Evolutionary conservation across 441 rosid genomes (phyloP), one percentile per base, ranked within the genome.

Genomic region (Hura crepitans): DNA sequence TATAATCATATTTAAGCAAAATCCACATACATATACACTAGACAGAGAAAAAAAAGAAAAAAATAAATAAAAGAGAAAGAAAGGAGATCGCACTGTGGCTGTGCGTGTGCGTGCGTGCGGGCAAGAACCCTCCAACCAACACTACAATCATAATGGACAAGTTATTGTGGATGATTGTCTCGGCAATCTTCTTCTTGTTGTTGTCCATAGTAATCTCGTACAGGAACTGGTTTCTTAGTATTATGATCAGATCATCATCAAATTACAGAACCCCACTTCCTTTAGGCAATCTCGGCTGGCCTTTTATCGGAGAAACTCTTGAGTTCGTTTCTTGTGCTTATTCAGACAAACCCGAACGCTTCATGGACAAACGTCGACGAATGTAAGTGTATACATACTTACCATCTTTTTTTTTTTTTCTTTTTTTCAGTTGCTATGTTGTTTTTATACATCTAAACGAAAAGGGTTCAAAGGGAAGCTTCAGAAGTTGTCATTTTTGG

Each of bases 281-380:
- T 62, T 77, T 75, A 2, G 99, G 99, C 61, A 78, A 79, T 68
- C 83, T 87, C 37, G 97, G 99, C 39, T 89, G 96, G 97, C 99
- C 98, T 30, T 62, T 95, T 59, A 3, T 92, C 54, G 97, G 99
- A 4, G 99, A 95, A 81, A 88, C 98, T 71, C 82, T 95, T 23
- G 96, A 95, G 69, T 92, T 92, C 85, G 30, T 95, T 57, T 77
- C 93, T 43, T 85, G 82, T 78, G 98, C 97, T 68, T 90, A 84
- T 82, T 84, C 96, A 0, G 93, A 92, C 82, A 86, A 81, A 56
- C 99, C 99, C 0, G 98, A 95, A 77, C 80, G 81, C 74, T 95
- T 95, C 90, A 81, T 95, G 88, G 87, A 92, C 71, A 85, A 86
- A 71, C 98, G 98, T 46, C 88, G 93, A 59, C 81, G 72, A 78